A percentile compares a stretch with the other conserved stretches of the same genome.
Evolutionary conservation across 371 early-diverging fungal species (phyloP).

Genomic region (Thermomucor indicae-seudaticae): DNA sequence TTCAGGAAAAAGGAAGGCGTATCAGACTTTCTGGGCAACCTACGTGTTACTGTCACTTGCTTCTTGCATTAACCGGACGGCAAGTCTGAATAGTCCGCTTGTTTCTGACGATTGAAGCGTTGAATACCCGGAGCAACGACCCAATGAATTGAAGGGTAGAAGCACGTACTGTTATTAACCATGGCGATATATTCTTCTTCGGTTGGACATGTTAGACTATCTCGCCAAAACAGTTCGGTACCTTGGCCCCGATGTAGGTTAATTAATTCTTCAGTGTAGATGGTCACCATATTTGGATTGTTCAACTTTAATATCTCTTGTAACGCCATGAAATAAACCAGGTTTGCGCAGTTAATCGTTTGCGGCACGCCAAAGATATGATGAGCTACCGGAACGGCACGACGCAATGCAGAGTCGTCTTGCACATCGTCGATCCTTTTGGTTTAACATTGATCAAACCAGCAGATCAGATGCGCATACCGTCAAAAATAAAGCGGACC

Average conservation of each 20-base stretch:
- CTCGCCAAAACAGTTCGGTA: conserved; percentile 79
- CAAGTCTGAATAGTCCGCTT: conserved; percentile 87
- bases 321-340: conserved; percentile 91
- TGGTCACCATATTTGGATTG: conserved; percentile 64
- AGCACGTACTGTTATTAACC: conserved; percentile 77
- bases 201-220: conserved; percentile 73
- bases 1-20: not conserved
- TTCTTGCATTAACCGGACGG: conserved; percentile 86
- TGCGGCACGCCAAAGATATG: conserved; percentile 89
- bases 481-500: not conserved
- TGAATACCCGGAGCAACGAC: too few relatives aligned
- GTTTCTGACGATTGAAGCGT: too few relatives aligned
- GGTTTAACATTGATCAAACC: too few relatives aligned
- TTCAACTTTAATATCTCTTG: conserved; percentile 68
- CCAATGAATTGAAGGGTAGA: too few relatives aligned
- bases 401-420: conserved; percentile 84
- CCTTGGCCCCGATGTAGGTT: conserved; percentile 89
- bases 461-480: too few relatives aligned
- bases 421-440: conserved; percentile 92
- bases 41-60: conserved; percentile 49
- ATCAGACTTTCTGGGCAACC: not conserved
- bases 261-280: conserved; percentile 85
- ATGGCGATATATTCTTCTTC: conserved; percentile 86
- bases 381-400: conserved; percentile 95
- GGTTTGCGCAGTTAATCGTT: conserved; percentile 94